phyloP scores from a whole-genome alignment of 345 rosid genomes.

The Salix exigua region DNA sequence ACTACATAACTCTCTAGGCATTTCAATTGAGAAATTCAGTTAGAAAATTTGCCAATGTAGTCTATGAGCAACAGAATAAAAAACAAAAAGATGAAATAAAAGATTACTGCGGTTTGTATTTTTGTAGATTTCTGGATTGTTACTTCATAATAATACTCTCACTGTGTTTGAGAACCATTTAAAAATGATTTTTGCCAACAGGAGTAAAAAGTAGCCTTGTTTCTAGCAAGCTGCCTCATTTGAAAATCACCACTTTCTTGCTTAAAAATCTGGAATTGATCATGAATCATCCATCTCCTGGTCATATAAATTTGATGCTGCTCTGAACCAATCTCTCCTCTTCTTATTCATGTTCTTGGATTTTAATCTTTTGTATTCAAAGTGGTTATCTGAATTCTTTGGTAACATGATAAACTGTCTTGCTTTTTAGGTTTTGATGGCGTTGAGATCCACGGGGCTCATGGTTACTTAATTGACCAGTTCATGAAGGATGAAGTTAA shows the following conservation, averaged over 20 bases:
- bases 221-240: slow-evolving; percentile 9
- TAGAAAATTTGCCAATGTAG: too few species aligned
- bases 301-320: neutral
- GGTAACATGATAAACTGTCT: too few species aligned
- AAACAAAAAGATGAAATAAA: too few species aligned
- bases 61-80: too few species aligned
- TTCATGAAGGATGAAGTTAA: slow-evolving; percentile 69
- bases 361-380: neutral
- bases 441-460: slow-evolving; percentile 77
- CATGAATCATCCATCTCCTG: neutral
- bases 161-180: too few species aligned
- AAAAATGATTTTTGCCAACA: too few species aligned
- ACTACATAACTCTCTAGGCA: too few species aligned
- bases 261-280: neutral
- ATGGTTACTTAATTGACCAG: slow-evolving; percentile 65
- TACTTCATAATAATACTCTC: too few species aligned
- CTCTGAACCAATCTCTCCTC: neutral
- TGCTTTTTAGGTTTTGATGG: slow-evolving; percentile 55
- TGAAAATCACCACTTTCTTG: neutral
- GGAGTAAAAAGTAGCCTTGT: neutral
- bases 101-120: too few species aligned
- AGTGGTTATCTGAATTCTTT: neutral
- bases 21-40: too few species aligned
- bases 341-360: neutral
- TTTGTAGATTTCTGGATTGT: too few species aligned